Evolutionary conservation across 768 basidiomycete genomes (phyloP).

Genomic region (Rhodotorula paludigena): DNA sequence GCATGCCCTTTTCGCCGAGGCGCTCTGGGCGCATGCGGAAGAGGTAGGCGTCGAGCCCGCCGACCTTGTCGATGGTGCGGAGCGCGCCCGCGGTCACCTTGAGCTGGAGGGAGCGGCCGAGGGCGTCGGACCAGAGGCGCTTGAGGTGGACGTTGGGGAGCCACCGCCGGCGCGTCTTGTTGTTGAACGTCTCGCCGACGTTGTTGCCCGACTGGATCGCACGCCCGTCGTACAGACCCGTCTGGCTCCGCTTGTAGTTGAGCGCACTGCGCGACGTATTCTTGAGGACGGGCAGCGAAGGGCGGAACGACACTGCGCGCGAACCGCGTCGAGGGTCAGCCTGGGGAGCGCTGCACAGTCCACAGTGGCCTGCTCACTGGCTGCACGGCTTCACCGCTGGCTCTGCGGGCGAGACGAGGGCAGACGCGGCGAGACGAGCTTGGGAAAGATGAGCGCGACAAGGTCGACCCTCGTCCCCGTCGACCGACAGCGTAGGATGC

Average conservation of each 20-base stretch:
- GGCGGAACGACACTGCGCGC: no score
- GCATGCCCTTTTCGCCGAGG: constrained; percentile 33
- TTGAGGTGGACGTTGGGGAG: constrained; percentile 80
- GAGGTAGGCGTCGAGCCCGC: constrained; percentile 68
- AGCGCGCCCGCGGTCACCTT: constrained; percentile 72
- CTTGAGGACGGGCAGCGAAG: constrained; percentile 19
- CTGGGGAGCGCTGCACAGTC: no score
- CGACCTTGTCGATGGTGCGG: constrained; percentile 79
- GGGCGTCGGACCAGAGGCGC: constrained; percentile 62
- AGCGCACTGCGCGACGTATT: constrained; percentile 51
- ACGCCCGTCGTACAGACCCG: constrained; percentile 77
- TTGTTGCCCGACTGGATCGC: constrained; percentile 66
- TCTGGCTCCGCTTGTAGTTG: constrained; percentile 73
- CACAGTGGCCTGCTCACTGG: no score
- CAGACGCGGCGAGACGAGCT: background rate
- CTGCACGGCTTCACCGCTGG: no score
- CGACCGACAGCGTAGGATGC: constrained; percentile 1
- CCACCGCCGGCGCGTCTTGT: constrained; percentile 83
- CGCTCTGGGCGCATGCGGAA: constrained; percentile 45
- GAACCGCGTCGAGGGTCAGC: no score
- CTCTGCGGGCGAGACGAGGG: background rate
- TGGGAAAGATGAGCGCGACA: background rate
- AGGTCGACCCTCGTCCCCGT: background rate
- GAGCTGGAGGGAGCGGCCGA: constrained; percentile 58
- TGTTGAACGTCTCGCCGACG: constrained; percentile 72